Evolutionary conservation across 352 stramenopile genomes (phyloP).

Genomic region (Phytopythium ostracodes): DNA sequence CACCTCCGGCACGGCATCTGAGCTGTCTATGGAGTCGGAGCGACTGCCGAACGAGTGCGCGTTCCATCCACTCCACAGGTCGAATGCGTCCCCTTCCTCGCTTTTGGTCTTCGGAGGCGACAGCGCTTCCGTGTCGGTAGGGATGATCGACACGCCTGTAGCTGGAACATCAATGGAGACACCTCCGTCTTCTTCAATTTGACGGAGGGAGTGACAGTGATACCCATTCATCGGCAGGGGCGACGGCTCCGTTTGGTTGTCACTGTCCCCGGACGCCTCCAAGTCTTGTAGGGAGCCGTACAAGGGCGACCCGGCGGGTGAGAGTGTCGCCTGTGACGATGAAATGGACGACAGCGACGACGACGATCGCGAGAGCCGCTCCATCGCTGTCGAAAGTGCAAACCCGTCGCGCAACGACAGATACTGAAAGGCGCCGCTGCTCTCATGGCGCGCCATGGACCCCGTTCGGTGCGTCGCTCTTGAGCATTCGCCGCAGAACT

Average conservation of each 20-base stretch:
- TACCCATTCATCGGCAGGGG: background rate
- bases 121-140: background rate
- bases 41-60: conserved; percentile 28
- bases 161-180: too few species aligned
- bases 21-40: conserved; percentile 17
- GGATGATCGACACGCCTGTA: too few species aligned
- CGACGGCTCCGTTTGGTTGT: conserved; percentile 1
- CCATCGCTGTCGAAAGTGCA: background rate
- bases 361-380: background rate
- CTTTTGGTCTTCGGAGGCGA: background rate
- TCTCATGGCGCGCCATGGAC: background rate
- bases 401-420: background rate
- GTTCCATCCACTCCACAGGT: conserved; percentile 38
- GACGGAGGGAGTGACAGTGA: background rate
- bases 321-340: conserved; percentile 24
- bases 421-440: background rate
- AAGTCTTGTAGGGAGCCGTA: background rate
- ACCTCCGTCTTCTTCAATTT: background rate
- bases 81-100: conserved; percentile 17
- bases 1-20: conserved; percentile 7
- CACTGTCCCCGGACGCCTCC: background rate
- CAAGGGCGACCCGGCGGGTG: conserved; percentile 19
- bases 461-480: background rate
- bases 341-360: conserved; percentile 11
- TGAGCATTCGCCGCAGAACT: conserved; percentile 39